phyloP scores from a whole-genome alignment of 805 yeast genomes.

The Komagataella pastoris region DNA sequence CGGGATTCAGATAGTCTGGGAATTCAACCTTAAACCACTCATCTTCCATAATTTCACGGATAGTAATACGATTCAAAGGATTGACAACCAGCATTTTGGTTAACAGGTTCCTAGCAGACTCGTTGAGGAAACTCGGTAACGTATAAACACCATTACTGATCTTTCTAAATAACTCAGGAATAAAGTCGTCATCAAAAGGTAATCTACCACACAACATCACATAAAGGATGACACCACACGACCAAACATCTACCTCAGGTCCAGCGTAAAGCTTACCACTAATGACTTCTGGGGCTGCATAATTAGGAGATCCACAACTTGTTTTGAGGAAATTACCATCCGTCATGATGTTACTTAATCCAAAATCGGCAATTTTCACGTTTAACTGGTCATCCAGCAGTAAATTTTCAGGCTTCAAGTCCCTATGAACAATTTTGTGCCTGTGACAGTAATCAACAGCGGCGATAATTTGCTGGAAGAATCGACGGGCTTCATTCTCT shows the following conservation, averaged over 20 bases:
- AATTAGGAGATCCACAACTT: constrained; percentile 92
- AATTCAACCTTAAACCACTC: constrained; percentile 83
- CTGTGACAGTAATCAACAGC: constrained; percentile 96
- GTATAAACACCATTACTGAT: constrained; percentile 89
- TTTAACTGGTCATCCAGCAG: constrained; percentile 80
- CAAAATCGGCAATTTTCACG: constrained; percentile 94
- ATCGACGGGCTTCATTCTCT: constrained; percentile 83
- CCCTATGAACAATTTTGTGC: constrained; percentile 93
- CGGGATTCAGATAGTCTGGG: constrained; percentile 64
- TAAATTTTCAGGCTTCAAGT: constrained; percentile 90
- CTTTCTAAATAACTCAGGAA: constrained; percentile 86
- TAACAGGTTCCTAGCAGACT: constrained; percentile 73
- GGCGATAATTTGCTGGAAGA: constrained; percentile 91
- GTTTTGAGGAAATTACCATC: constrained; percentile 94
- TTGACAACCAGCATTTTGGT: constrained; percentile 90
- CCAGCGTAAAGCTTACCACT: constrained; percentile 93
- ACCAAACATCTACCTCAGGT: constrained; percentile 97
- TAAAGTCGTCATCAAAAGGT: constrained; percentile 94
- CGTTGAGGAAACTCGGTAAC: constrained; percentile 72
- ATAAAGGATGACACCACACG: constrained; percentile 87
- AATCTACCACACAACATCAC: constrained; percentile 93
- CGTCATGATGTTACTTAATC: constrained; percentile 90
- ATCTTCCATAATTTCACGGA: constrained; percentile 84
- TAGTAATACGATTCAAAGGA: constrained; percentile 86
- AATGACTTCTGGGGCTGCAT: constrained; percentile 96